Conservation (phyloP, 495 filamentous ascomycete species). For the Chaetomium tenue region DNA sequence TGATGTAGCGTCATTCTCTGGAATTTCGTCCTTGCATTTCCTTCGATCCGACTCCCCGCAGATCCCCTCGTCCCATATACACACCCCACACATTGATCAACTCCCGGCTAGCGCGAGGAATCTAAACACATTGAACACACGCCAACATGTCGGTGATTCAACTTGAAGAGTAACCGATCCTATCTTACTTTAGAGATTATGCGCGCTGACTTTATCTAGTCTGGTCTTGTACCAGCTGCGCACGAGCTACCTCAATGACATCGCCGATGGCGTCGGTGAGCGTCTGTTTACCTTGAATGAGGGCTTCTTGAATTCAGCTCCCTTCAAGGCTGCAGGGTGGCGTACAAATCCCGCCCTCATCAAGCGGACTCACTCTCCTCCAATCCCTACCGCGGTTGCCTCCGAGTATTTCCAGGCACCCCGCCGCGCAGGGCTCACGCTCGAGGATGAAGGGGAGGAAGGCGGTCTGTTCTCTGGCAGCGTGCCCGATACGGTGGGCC, state of each 20-base stretch:
- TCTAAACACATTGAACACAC: not conserved
- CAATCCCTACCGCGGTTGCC: conserved; percentile 84
- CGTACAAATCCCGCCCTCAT: conserved; percentile 69
- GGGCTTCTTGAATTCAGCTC: conserved; percentile 84
- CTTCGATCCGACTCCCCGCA: not conserved
- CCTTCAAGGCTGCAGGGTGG: conserved; percentile 95
- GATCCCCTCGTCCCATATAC: too few species aligned
- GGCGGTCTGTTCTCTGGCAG: conserved; percentile 74
- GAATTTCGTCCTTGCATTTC: not conserved
- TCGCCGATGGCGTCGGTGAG: conserved; percentile 95
- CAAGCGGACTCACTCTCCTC: conserved; percentile 91
- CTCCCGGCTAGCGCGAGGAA: not conserved
- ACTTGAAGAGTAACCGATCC: conserved; percentile 80
- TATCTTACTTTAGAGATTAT: not conserved
- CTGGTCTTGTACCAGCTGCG: conserved; percentile 92
- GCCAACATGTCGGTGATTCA: conserved; percentile 83
- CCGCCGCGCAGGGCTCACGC: conserved; percentile 48
- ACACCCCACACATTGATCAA: not conserved
- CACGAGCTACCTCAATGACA: conserved; percentile 81
- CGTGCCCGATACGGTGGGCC: conserved; percentile 70
- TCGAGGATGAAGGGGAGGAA: conserved; percentile 78
- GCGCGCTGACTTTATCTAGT: conserved; percentile 45
- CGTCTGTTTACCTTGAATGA: conserved; percentile 91
- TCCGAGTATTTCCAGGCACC: conserved; percentile 91
- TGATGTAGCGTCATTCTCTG: not conserved